Evolutionary conservation across 2,329 filamentous ascomycete genomes (phyloP), one percentile per base, ranked within the genome.

Genomic region (Alternaria panax): DNA sequence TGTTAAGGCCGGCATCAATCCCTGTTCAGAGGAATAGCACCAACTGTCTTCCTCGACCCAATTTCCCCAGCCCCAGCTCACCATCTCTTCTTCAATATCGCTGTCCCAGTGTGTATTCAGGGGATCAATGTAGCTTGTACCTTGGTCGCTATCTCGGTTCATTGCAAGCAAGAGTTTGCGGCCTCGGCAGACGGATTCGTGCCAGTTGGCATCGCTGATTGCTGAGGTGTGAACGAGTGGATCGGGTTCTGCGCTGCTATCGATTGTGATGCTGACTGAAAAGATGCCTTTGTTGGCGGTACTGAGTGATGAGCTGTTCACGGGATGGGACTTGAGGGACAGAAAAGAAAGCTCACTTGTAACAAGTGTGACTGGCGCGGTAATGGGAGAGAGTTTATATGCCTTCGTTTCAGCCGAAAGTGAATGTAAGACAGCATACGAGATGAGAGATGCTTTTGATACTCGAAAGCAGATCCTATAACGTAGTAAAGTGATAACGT

Each of bases 131-230:
- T 34, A 54, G 5, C 40, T 40, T 20, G 51, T 54, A 16, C 27
- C 51, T 46, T 54, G 40, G 11, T 24, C 22, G 16, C 16, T n/a
- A n/a, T 28, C 41, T 30, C n/a, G 28, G 3, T 40, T 45, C 51
- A 54, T 45, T 11, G 20, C 51, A 30, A 45, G 24, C 4, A 54
- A 28, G 11, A 46, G 51, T 27, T 46, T 54, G 16, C 30, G 51
- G 20, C 40, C 40, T 27, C 40, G 40, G 20, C 41, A 46, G 14
- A 46, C 16, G 11, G 16, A 30, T 5, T 36, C 46, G 9, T 36
- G 11, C 22, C 16, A 45, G 28, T n/a, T 20, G 6, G 8, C 41
- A 12, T 34, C 40, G 14, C 11, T 27, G 11, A 20, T 45, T 24
- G 40, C 27, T 1, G 12, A 9, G 7, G 11, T 11, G 22, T 38